Base-by-base conservation (phyloP, 2,329 filamentous ascomycete genomes). In the Pseudogymnoascus sp. region DNA sequence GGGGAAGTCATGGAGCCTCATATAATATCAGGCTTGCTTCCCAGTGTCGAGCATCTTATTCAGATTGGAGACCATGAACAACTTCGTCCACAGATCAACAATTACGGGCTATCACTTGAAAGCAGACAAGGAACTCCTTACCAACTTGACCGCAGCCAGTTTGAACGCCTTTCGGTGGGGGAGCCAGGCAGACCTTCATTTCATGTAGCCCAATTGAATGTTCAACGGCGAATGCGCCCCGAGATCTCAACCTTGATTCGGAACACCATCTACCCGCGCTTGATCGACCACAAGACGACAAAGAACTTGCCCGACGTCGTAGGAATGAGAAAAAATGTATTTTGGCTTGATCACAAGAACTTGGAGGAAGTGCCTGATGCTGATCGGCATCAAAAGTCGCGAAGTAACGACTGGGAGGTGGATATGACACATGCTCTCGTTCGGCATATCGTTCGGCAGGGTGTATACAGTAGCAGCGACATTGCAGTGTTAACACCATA, bases 401-500 rank as follows among this genome's bases (percentile, higher is more conserved):
- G 64, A 11, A 68, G 66, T 16, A 89, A 89, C 62, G 60, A 69
- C 0, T 87, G 78, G 70, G 89, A 93, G 69, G 77, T 88, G 0
- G 76, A 84, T 0, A 87, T 93, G 84, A 81, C 82, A 0, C 75
- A 79, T 6, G 81, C 83, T 0, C 73, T 92, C 0, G 84, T 91
- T 0, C 79, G 79, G 0, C 88, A 93, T 69, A 73, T 93, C 0
- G 76, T 88, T 4, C 78, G 80, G 0, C 89, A 92, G 69, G 88
- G 88, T 2, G 64, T 59, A 0, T 91, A 92, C 70, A 72, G 71
- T 0, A 73, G 75, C 0, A 78, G 77, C 0, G 85, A 91, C 1
- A 89, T 93, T 64, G 87, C 88, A 0, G 83, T 93, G 0, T 70
- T 93, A 5, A 91, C 89, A 0, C 86, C 85, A 0, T 89, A 89